Evolutionary conservation across 768 basidiomycete genomes (phyloP), one percentile per base, ranked within the genome.

Genomic region (Flagelloscypha sp.): DNA sequence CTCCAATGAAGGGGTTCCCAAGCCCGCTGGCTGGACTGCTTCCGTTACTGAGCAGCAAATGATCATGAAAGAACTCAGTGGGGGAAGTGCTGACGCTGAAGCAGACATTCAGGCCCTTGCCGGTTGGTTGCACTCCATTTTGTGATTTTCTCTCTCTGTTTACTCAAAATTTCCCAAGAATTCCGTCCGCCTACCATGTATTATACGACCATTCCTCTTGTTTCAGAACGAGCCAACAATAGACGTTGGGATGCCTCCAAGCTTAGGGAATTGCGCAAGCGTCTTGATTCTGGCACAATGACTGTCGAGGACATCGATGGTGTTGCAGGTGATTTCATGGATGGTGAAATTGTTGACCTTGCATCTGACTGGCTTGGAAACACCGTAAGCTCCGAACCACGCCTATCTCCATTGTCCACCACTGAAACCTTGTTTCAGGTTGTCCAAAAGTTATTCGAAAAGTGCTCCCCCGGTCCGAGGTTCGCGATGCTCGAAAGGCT

Each of bases 281-380:
- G 87, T 39, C 68, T 99, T 44, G 95, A 99, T 56, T 82, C 83
- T n/a, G 85, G 84, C 12, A 79, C 74, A 4, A 86, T 90, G 69
- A 68, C 72, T 9, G 70, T 73, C 12, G 84, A 84, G 34, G 94
- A 98, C 58, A 78, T 93, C 37, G 93, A 99, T 54, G 79, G 80
- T 53, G 81, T 95, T 34, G 86, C 89, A 3, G 70, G 70, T 30
- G 93, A 98, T 52, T 79, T 97, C 56, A 68, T 98, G 43, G 92
- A 97, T 48, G 81, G 87, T 9, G 95, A 98, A 55, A 85, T 89
- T 42, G 90, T 94, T 10, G 89, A 93, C 56, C 74, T 99, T 39
- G 83, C 94, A 10, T 92, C 89, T 24, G 94, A 99, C 57, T 98
- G 95, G 83, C 82, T 99, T 46, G 95, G 95, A 30, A 99, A 99